Evolutionary conservation across 495 filamentous ascomycete species (phyloP).

Genomic region (Cladorrhinum samala): DNA sequence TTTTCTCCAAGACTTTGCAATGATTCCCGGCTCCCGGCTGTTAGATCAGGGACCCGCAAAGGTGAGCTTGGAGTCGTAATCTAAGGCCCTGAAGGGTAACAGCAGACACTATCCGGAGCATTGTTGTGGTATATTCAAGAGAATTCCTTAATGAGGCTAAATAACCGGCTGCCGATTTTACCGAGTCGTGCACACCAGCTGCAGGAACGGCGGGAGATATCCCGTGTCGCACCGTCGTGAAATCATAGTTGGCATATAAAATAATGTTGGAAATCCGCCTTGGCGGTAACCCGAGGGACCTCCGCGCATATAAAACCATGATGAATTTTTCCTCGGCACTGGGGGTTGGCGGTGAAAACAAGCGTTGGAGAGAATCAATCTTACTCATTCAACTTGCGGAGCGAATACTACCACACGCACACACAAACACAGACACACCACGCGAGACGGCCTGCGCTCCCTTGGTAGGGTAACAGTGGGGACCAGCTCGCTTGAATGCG

Average conservation of each 20-base stretch:
- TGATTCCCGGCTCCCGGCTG: conserved; percentile 13
- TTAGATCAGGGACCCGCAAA: conserved; percentile 16
- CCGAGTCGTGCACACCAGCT: conserved; percentile 14
- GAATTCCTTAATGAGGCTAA: conserved; percentile 25
- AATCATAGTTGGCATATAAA: neutral
- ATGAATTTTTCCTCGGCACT: neutral
- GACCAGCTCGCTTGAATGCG: neutral
- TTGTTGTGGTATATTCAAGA: conserved; percentile 8
- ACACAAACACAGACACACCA: neutral
- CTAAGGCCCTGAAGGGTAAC: conserved; percentile 5
- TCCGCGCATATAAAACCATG: neutral
- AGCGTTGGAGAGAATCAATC: neutral
- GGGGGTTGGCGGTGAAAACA: neutral
- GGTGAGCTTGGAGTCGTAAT: conserved; percentile 11
- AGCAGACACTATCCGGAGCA: conserved; percentile 26
- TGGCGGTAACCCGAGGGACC: conserved; percentile 18
- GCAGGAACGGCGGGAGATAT: conserved; percentile 21
- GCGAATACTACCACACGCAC: neutral
- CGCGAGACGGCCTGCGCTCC: neutral
- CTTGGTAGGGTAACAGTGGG: neutral
- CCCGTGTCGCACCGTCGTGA: conserved; percentile 7
- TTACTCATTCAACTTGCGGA: too few relatives aligned
- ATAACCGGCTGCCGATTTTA: conserved; percentile 29
- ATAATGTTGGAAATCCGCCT: conserved; percentile 13
- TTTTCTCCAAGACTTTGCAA: neutral